Evolutionary conservation across 768 basidiomycete genomes (phyloP), one percentile per base, ranked within the genome.

Genomic region (Candolleomyces aberdarensis): DNA sequence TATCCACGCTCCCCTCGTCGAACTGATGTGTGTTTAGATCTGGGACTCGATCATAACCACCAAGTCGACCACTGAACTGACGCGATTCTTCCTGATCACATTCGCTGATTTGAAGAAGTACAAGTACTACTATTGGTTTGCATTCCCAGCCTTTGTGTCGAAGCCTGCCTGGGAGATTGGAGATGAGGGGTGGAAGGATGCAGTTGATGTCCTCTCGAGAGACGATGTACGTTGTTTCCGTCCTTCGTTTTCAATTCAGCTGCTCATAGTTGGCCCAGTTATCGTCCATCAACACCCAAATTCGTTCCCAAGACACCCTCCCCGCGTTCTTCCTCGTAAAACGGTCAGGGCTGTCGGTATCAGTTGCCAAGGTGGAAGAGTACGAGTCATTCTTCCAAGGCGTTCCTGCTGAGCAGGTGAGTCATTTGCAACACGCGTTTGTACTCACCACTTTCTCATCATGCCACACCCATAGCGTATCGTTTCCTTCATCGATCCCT

Each of bases 41-140:
- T 92, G 89, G 89, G 74, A 86, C 43, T 76, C 80, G 63, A 83
- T 88, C 64, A 63, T 78, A 49, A 70, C 76, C 32, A 82, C 78
- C 58, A 81, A 81, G 48, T 80, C 85, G 62, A 76, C 85, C 0
- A 70, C 83, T 1, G 73, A 80, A 13, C 78, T 98, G 44, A 91
- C 83, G 58, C 83, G 83, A 4, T 98, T 98, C 76, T 80, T 98
- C 20, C 79, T 97, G 55, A 90, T 99, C 66, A 94, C 95, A 0
- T 98, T 88, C 66, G 93, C 97, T 0, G 97, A 99, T 74, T 86
- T 99, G 66, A 99, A 98, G 82, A 98, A 96, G 73, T 98, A 97
- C 80, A 90, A 89, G 65, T 98, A 94, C 71, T 95, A 89, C 69
- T 98, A 98, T 75, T 99, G 96, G 97, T 98, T 98, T 69, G 91